Conservation (phyloP, 2,329 filamentous ascomycete genomes). For the Aspergillus pseudoterreus region DNA sequence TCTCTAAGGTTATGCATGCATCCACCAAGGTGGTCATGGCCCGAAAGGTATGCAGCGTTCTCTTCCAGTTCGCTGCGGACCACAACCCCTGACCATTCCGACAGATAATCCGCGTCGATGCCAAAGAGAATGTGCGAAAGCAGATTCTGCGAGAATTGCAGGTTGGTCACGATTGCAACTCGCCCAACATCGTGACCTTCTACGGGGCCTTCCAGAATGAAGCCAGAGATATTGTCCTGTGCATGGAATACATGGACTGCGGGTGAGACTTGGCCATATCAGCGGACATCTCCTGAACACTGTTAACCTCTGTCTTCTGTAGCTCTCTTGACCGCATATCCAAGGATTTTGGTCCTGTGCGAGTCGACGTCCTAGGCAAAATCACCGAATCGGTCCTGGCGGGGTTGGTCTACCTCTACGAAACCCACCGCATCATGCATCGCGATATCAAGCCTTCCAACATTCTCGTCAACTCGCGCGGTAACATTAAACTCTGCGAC, state of each 20-base stretch:
- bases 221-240: constrained; percentile 97
- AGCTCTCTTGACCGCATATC: constrained; percentile 93
- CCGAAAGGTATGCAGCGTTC: constrained; percentile 68
- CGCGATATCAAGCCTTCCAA: constrained; percentile 98
- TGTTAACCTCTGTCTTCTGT: neutral
- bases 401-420: constrained; percentile 91
- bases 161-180: constrained; percentile 98
- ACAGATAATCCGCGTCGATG: constrained; percentile 95
- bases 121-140: constrained; percentile 94
- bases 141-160: constrained; percentile 95
- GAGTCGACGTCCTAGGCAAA: constrained; percentile 94
- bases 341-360: constrained; percentile 88
- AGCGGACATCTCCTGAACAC: too few relatives aligned
- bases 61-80: neutral
- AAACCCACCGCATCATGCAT: constrained; percentile 96
- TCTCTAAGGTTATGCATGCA: constrained; percentile 95
- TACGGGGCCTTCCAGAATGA: constrained; percentile 97
- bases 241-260: constrained; percentile 99
- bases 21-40: constrained; percentile 97
- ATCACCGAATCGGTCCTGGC: constrained; percentile 94
- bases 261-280: constrained; percentile 62
- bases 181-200: constrained; percentile 94
- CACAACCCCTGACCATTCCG: constrained; percentile 7
- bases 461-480: constrained; percentile 89
- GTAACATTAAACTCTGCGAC: constrained; percentile 95